phyloP scores from a whole-genome alignment of 73 alveolate species.

The Symbiodinium natans region DNA sequence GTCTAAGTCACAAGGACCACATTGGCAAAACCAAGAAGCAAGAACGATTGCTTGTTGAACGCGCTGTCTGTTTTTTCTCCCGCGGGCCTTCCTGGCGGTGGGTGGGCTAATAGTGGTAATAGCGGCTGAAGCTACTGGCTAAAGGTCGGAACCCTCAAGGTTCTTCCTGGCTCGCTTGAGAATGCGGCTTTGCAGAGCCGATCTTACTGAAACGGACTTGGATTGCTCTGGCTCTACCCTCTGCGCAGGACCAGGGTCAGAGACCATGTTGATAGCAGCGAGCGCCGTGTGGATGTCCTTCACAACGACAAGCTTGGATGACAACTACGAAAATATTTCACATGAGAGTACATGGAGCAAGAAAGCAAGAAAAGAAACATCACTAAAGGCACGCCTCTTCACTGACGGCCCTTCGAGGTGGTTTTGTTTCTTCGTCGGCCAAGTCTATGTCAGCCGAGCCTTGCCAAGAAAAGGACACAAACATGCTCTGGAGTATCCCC shows the following conservation, averaged over 20 bases:
- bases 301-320: not conserved
- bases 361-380: too few relatives aligned
- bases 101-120: not conserved
- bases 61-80: too few relatives aligned
- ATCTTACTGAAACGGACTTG: too few relatives aligned
- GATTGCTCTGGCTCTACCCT: too few relatives aligned
- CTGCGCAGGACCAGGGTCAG: not conserved
- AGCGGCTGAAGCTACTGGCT: not conserved
- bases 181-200: not conserved
- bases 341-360: too few relatives aligned
- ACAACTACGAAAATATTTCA: too few relatives aligned
- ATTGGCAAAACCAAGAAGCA: too few relatives aligned
- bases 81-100: not conserved
- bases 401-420: not conserved
- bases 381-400: not conserved
- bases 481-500: not conserved
- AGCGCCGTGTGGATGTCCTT: not conserved
- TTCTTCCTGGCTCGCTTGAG: not conserved
- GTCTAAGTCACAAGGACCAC: too few relatives aligned
- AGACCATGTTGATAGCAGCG: not conserved
- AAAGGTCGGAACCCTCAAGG: not conserved
- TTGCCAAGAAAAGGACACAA: not conserved
- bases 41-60: too few relatives aligned
- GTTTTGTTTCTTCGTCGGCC: not conserved
- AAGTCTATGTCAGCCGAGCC: not conserved